Percentiles rank a stretch among this genome's conserved stretches.
phyloP scores from a whole-genome alignment of 192 early-diverging fungal genomes.

The Chytriomyces sp. region DNA sequence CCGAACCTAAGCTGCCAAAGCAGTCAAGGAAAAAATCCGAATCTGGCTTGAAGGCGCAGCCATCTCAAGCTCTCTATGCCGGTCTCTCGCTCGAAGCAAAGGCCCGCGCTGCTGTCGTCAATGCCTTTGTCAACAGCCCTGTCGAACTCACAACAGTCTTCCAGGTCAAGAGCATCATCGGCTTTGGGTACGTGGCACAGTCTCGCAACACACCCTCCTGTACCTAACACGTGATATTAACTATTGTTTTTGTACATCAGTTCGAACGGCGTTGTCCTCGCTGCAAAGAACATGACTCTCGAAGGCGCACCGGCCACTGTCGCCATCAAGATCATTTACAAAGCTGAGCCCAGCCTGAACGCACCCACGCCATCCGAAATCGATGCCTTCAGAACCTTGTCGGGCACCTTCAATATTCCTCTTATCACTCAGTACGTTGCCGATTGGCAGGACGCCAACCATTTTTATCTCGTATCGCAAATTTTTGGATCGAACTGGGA shows the following conservation, averaged over 20 bases:
- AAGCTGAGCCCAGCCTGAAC: not conserved
- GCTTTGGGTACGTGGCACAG: not conserved
- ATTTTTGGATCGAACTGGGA: conserved; percentile 32
- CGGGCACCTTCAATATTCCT: not conserved
- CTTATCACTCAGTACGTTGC: conserved; percentile 12
- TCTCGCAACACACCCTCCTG: too few species aligned
- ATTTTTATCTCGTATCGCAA: conserved; percentile 36
- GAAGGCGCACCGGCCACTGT: not conserved
- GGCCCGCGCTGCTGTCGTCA: conserved; percentile 7
- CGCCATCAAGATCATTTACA: conserved; percentile 41
- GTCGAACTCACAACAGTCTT: not conserved
- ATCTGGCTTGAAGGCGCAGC: too few species aligned
- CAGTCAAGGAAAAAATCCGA: not conserved
- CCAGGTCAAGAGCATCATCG: not conserved
- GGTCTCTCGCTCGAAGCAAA: conserved; percentile 2
- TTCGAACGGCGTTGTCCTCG: conserved; percentile 38
- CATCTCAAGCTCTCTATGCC: not conserved
- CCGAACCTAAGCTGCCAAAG: not conserved
- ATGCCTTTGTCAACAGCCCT: conserved; percentile 14
- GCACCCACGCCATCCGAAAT: conserved; percentile 19
- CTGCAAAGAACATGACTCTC: not conserved
- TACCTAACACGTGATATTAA: too few species aligned
- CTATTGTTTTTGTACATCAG: too few species aligned
- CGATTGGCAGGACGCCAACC: conserved; percentile 27
- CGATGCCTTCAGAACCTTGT: conserved; percentile 4